Evolutionary conservation across 225 moss, liverwort and hornwort genomes (phyloP).

Genomic region (Polytrichum formosum): DNA sequence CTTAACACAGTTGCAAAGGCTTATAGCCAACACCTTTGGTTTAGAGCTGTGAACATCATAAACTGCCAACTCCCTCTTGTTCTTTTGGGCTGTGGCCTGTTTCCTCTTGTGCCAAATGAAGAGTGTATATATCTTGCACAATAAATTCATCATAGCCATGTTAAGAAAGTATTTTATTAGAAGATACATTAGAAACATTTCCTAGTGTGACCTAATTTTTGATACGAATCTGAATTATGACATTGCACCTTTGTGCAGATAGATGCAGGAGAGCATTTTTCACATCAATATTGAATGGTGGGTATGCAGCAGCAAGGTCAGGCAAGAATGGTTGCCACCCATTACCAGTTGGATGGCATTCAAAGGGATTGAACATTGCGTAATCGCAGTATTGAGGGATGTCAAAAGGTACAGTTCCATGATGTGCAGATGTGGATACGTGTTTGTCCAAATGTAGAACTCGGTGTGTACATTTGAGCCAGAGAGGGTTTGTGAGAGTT

Average conservation of each 20-base stretch:
- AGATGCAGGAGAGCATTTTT: neutral
- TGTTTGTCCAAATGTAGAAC: constrained; percentile 3
- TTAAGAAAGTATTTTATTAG: no score
- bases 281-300: neutral
- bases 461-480: constrained; percentile 5
- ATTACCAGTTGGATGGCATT: neutral
- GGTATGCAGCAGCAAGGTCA: neutral
- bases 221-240: no score
- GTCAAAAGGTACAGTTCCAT: neutral
- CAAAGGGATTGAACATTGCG: neutral
- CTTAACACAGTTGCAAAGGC: no score
- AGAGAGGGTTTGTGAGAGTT: neutral
- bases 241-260: neutral
- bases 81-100: neutral
- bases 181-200: no score
- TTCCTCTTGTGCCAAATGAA: no score
- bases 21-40: no score
- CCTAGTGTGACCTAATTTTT: no score
- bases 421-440: neutral
- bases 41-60: no score
- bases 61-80: no score
- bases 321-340: neutral
- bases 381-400: neutral
- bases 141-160: no score
- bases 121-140: no score